phyloP scores from a whole-genome alignment of 306 rosid genomes.

The Datisca glomerata region DNA sequence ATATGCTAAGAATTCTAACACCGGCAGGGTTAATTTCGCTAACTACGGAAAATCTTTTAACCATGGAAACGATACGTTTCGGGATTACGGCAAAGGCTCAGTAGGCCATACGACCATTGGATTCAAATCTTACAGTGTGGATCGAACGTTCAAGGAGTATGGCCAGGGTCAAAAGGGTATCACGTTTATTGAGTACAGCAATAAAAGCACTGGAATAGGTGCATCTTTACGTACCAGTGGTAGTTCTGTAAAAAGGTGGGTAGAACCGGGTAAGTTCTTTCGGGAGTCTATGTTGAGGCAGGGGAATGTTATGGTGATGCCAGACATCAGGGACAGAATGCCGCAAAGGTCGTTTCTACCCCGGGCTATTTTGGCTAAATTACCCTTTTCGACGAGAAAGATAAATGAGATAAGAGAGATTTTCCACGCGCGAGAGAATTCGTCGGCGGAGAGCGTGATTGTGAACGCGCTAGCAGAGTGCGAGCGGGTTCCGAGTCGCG shows the following conservation, averaged over 20 bases:
- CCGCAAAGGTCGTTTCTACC: conserved; percentile 70
- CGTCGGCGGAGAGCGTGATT: conserved; percentile 37
- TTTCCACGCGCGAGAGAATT: conserved; percentile 35
- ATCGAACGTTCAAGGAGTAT: conserved; percentile 52
- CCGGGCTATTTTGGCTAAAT: conserved; percentile 22
- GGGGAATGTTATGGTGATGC: conserved; percentile 60
- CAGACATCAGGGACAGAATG: conserved; percentile 66
- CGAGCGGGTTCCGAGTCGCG: conserved; percentile 45
- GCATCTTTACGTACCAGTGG: conserved; percentile 13
- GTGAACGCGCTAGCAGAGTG: conserved; percentile 37
- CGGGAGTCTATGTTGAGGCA: conserved; percentile 46
- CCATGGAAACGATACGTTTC: conserved; percentile 73
- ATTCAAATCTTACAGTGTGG: conserved; percentile 51
- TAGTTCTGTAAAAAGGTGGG: conserved; percentile 27
- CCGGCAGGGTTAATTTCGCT: conserved; percentile 40
- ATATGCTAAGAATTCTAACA: conserved; percentile 42
- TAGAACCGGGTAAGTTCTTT: conserved; percentile 66
- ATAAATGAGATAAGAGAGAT: conserved; percentile 19
- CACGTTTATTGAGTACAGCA: conserved; percentile 35
- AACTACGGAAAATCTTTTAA: conserved; percentile 78
- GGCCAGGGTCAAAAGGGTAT: conserved; percentile 38
- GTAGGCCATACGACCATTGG: conserved; percentile 30
- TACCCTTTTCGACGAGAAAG: conserved; percentile 38
- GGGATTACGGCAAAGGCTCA: conserved; percentile 55
- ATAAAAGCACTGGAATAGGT: conserved; percentile 16